Base-by-base conservation (phyloP, 768 basidiomycete genomes). In the Suillus discolor region DNA sequence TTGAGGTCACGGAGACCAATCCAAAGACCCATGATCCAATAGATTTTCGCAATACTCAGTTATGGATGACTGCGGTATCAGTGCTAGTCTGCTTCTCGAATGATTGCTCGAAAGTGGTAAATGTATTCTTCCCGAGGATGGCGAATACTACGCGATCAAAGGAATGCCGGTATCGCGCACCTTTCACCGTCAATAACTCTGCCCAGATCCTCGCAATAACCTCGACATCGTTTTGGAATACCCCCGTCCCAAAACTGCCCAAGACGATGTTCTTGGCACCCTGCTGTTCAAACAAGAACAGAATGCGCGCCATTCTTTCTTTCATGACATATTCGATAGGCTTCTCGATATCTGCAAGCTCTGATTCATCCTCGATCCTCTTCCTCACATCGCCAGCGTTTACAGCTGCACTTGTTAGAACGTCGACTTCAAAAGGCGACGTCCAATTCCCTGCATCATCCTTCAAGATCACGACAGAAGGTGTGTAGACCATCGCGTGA, bases 401-500 rank as follows among this genome's bases (percentile, higher is more conserved):
- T 7, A 93, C 92, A 0, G 92, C 92, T 2, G 92, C 83, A 64
- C 88, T 85, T 5, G 90, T 92, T 62, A 93, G 72, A 18, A 93
- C 81, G 67, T 92, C 89, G 23, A 88, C 81, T 55, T 84, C 78
- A 65, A 87, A 78, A 6, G 91, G 91, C 47, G 81, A 77, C 12
- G 82, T 72, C 83, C 82, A 87, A 15, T 75, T 76, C 45, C 89
- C 90, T 16, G 76, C 73, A 71, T 94, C 90, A 67, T 87, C 82
- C 16, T 90, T 85, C 67, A 93, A 84, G 39, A 91, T 73, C 20
- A 81, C 75, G 61, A 93, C 82, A 39, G 79, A 77, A 1, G 91
- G 90, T 15, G 90, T 89, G 70, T 87, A 91, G 31, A 93, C 80
- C 86, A 93, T 92, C 25, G 90, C 85, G 73, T 93, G 88, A n/a